Evolutionary conservation across 192 early-diverging fungal genomes (phyloP), one percentile per base, ranked within the genome.

Genomic region (Dimargaris xerosporica): DNA sequence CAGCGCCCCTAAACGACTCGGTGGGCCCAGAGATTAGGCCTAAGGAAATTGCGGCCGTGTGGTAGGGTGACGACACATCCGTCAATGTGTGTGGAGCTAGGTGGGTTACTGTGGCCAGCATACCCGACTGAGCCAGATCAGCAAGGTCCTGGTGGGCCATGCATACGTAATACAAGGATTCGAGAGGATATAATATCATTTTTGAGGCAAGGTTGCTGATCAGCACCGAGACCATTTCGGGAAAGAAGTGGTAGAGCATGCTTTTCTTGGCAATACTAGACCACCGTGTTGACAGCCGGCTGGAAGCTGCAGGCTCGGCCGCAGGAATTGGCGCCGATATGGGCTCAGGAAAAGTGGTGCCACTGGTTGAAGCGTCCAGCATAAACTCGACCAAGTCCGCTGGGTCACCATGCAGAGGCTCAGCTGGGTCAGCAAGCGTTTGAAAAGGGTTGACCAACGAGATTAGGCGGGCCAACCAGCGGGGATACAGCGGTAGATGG

Each of bases 181-280:
- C 53, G 53, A 54, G 19, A 13, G 53, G 53, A 10, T 54, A 54
- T 26, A 54, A 26, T 3, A 54, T 1, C 15, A 26, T 16, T 10
- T 54, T 54, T 17, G 53, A 54, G 15, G 28, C 29, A 13, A 54
- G 21, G 21, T 54, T 54, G 29, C 53, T 54, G 21, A 29, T 54
- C 3, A 54, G 21, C 16, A 54, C 53, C 3, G 21, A 19, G 25
- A 28, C 53, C 15, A 54, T 19, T 25, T 54, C 53, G 1, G 53
- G 21, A 54, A 26, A 54, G 29, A 54, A 54, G n/a, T 54, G 53
- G 16, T 26, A 26, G 21, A 54, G 21, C 19, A 54, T 54, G 47
- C 19, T 50, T 23, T 23, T 17, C 17, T 23, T 17, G 17, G 47
- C 25, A n/a, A n/a, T n/a, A n/a, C n/a, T n/a, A n/a, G n/a, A n/a